Percentiles rank a stretch among this genome's conserved stretches.
Conservation (phyloP, 805 yeast genomes). For the Metschnikowia shivogae region DNA sequence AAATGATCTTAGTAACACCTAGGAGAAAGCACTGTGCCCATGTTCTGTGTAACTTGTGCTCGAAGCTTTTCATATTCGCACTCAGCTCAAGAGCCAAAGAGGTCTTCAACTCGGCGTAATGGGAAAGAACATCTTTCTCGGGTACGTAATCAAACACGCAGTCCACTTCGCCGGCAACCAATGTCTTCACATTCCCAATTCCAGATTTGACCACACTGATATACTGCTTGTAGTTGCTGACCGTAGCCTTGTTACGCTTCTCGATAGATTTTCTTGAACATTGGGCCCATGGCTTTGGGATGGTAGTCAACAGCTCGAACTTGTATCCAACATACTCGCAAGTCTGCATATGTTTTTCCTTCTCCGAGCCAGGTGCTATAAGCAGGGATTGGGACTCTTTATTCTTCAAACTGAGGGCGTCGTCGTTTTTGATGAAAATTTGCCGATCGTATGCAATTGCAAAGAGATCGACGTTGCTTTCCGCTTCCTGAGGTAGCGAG, state of each 20-base stretch:
- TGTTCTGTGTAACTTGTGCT: conserved; percentile 67
- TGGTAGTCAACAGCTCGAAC: conserved; percentile 75
- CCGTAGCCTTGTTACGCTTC: conserved; percentile 52
- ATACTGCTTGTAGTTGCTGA: conserved; percentile 73
- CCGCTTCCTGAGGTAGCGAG: conserved; percentile 57
- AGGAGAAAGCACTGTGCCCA: conserved; percentile 94
- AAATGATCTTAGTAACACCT: conserved; percentile 76
- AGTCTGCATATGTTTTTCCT: conserved; percentile 29
- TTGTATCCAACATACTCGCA: conserved; percentile 72
- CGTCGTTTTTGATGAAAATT: conserved; percentile 55
- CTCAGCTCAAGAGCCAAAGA: conserved; percentile 51
- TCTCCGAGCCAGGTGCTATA: conserved; percentile 11
- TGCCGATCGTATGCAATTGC: conserved; percentile 73
- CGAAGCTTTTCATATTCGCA: conserved; percentile 61
- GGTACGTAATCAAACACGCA: conserved; percentile 78
- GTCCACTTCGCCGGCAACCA: conserved; percentile 89
- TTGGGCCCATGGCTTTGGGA: conserved; percentile 71
- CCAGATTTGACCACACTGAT: conserved; percentile 81
- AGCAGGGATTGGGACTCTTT: conserved; percentile 15
- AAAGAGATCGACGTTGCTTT: conserved; percentile 57
- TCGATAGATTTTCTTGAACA: conserved; percentile 66
- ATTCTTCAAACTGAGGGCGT: conserved; percentile 32
- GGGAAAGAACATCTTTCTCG: conserved; percentile 48
- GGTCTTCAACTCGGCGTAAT: conserved; percentile 85
- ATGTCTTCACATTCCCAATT: conserved; percentile 63